Base-by-base conservation (phyloP, 1,139 yeast genomes). In the Hansenula anomala region DNA sequence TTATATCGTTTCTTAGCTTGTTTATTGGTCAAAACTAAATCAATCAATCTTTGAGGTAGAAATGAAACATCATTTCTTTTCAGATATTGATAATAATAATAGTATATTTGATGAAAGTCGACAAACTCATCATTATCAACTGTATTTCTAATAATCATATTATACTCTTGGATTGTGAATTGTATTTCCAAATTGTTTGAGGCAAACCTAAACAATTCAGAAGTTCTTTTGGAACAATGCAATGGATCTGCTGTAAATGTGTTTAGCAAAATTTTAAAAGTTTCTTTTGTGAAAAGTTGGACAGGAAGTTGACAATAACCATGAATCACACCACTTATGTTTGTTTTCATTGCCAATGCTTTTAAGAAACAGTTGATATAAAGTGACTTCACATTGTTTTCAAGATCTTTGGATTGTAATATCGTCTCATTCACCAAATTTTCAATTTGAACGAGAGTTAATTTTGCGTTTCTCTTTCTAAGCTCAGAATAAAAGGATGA, bases 311-410 rank as follows among this genome's bases (percentile, higher is more conserved):
- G 30, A 6, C 43, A 34, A 22, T 47, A 49, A 4, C 36, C 38
- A 26, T 42, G 42, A 2, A 48, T 29, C 6, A 47, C 42, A 14
- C 55, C 55, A 0, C 51, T 46, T 7, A 38, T 33, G 28, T 49
- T 51, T 14, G 51, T 43, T 0, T 33, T 7, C 1, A 28, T 33
- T 0, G 46, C 32, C 1, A 46, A 24, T 0, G 53, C 36, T 7
- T 31, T 40, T 9, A 49, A 24, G 1, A 43, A 33, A 6, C 40
- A n/a, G 25, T 45, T 44, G 22, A 41, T 27, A 17, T 42, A 40
- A 10, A 51, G n/a, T 9, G 33, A 10, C 26, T 43, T 41, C 12
- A 36, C 24, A 2, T 29, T 20, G 4, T 6, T 8, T 3, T 22
- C 11, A 4, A 41, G 18, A 2, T 30, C 28, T 2, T 7, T 6